Evolutionary conservation across 495 filamentous ascomycete genomes (phyloP), one percentile per base, ranked within the genome.

Genomic region (Chaetomium cochliodes): DNA sequence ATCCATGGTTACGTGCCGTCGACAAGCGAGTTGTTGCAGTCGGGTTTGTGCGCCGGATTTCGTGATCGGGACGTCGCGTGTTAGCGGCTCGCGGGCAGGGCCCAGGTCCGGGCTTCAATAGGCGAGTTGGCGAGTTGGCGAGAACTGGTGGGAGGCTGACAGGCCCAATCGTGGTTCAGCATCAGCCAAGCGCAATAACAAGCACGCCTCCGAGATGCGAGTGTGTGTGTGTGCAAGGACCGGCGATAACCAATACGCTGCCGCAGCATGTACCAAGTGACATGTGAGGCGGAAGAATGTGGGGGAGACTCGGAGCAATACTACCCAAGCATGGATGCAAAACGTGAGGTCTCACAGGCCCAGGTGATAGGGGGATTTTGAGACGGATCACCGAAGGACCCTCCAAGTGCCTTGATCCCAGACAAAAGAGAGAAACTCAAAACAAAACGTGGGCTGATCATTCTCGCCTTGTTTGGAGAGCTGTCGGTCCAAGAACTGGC

Each of bases 1-100:
- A 62, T 63, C 71, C 72, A 76, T 74, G 73, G 74, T 75, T 72
- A 74, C 74, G 71, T 75, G 67, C 74, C 73, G 67, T 72, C 64
- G 71, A 71, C 73, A 49, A 68, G 67, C 73, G 74, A 73, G 71
- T 70, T 8, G 71, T 70, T 8, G 60, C 39, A 55, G 46, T 74
- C 69, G 73, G 73, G 71, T 50, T 74, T 72, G 68, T 64, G 69
- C 67, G 68, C 67, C 72, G 65, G 73, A 72, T 71, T 59, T 73
- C 58, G 62, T 67, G 70, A 67, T 71, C 61, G 63, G 46, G 58
- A 53, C 49, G 42, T 59, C 65, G 68, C 52, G 58, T 65, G 63
- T 64, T 41, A 65, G 67, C 54, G 66, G 51, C 44, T 47, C 47
- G 65, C 47, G 63, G 65, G 57, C 62, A 60, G 58, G 60, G 58